Conservation (phyloP, 306 rosid species). For the Rosa rugosa region DNA sequence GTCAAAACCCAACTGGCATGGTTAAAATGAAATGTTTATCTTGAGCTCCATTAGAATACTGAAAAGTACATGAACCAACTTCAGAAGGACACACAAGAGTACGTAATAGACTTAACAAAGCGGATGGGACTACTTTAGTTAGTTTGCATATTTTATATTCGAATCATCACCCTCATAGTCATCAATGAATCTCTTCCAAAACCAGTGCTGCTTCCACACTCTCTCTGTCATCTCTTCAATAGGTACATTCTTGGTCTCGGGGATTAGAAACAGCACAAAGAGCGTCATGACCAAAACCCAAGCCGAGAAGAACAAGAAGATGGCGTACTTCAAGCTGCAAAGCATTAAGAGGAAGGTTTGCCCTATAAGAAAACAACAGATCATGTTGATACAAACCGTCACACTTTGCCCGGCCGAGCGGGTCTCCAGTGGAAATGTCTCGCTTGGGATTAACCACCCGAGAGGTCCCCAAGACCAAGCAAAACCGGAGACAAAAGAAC, state of each 20-base stretch:
- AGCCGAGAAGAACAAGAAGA: conserved; percentile 76
- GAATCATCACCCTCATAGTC: conserved; percentile 14
- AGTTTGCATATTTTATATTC: not conserved
- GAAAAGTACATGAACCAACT: too few relatives aligned
- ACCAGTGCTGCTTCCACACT: conserved; percentile 83
- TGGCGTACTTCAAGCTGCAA: conserved; percentile 66
- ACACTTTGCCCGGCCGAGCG: conserved; percentile 77
- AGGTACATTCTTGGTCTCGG: conserved; percentile 81
- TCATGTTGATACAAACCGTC: conserved; percentile 62
- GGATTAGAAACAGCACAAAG: conserved; percentile 57
- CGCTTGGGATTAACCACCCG: conserved; percentile 84
- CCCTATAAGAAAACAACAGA: conserved; percentile 70
- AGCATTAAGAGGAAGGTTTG: conserved; percentile 81
- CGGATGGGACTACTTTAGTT: not conserved
- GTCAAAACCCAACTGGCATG: too few relatives aligned
- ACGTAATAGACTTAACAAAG: not conserved
- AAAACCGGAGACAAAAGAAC: conserved; percentile 60
- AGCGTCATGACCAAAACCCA: conserved; percentile 66
- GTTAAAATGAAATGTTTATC: too few relatives aligned
- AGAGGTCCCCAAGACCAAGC: conserved; percentile 97
- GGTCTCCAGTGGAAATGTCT: conserved; percentile 77
- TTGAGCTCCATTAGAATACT: too few relatives aligned
- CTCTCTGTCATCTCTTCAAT: conserved; percentile 77
- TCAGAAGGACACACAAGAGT: not conserved
- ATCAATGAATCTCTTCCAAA: conserved; percentile 67